Evolutionary conservation across 2,329 filamentous ascomycete genomes (phyloP).

Genomic region (Clarireedia homoeocarpa): DNA sequence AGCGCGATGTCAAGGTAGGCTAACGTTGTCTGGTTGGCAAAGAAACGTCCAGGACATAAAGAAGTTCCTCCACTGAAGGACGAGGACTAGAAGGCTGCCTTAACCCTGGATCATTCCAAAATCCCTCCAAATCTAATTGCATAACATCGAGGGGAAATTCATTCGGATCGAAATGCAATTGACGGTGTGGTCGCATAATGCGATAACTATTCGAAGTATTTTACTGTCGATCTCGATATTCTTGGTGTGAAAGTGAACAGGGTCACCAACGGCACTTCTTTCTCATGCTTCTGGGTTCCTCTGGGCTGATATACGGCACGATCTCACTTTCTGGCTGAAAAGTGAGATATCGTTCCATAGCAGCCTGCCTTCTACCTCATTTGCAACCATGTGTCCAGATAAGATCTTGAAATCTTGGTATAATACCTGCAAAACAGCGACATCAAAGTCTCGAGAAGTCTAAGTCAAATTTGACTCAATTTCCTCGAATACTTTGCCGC

Average conservation of each 20-base stretch:
- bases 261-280: neutral
- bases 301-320: neutral
- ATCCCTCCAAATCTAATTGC: neutral
- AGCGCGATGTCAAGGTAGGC: neutral
- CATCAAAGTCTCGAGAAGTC: conserved; percentile 6
- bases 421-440: neutral
- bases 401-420: neutral
- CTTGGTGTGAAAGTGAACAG: conserved; percentile 2
- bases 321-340: neutral
- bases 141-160: neutral
- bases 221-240: neutral
- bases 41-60: conserved; percentile 5
- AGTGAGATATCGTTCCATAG: conserved; percentile 1
- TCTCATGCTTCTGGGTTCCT: neutral
- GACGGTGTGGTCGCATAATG: conserved; percentile 4
- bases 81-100: neutral
- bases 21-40: conserved; percentile 1
- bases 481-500: neutral
- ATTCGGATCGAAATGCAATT: neutral
- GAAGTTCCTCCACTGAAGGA: conserved; percentile 9
- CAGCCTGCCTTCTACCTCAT: neutral
- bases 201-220: conserved; percentile 1
- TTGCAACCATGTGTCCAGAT: neutral
- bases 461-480: neutral
- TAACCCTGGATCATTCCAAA: neutral